A percentile compares a stretch with the other conserved stretches of the same genome.
Evolutionary conservation across 257 asterid species (phyloP).

Genomic region (Lavandula angustifolia): DNA sequence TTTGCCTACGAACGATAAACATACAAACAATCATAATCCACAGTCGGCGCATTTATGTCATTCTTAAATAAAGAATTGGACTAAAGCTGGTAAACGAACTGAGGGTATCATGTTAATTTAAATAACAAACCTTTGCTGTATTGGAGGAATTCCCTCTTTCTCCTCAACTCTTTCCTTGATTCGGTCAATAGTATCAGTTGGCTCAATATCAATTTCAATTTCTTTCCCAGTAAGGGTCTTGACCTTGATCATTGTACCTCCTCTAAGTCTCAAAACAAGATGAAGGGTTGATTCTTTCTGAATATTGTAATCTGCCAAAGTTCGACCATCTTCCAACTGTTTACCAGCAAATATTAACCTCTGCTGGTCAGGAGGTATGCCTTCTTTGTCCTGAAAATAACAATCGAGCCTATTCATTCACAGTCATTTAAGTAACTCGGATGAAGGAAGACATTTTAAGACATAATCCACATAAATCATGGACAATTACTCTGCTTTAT

Average conservation of each 20-base stretch:
- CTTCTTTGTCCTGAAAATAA: conserved; percentile 62
- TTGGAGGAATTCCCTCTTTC: conserved; percentile 80
- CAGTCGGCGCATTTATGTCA: background rate
- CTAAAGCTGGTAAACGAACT: background rate
- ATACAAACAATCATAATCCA: background rate
- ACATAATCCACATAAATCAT: background rate
- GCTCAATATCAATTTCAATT: conserved; percentile 71
- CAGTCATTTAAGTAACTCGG: background rate
- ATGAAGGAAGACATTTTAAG: background rate
- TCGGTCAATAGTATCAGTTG: conserved; percentile 67
- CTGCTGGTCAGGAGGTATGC: conserved; percentile 78
- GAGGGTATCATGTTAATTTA: background rate
- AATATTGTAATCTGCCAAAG: conserved; percentile 67
- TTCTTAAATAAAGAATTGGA: background rate
- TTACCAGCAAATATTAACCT: conserved; percentile 72
- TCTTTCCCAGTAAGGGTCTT: conserved; percentile 73
- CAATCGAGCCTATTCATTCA: background rate
- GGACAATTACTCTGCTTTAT: background rate
- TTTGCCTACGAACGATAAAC: too few species aligned
- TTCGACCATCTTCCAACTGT: conserved; percentile 75
- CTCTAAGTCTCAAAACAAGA: conserved; percentile 66
- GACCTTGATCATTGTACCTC: conserved; percentile 80
- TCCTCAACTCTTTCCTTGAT: conserved; percentile 76
- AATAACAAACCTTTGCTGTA: conserved; percentile 60
- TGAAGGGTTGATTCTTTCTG: conserved; percentile 70